Conservation (phyloP, 2,329 filamentous ascomycete genomes). For the Cercospora sojina region DNA sequence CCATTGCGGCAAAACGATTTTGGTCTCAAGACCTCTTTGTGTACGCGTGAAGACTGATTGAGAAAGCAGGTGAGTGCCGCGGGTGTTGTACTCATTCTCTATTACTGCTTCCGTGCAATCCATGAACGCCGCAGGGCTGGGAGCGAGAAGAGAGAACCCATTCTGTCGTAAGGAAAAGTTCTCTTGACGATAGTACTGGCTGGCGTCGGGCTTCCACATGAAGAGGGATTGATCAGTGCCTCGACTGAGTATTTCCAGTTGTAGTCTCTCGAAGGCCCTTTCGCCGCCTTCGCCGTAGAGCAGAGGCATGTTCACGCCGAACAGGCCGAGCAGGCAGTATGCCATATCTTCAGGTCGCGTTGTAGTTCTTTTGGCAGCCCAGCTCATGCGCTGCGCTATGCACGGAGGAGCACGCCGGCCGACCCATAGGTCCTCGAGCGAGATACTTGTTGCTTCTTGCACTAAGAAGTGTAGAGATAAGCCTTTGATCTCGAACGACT, state of each 20-base stretch:
- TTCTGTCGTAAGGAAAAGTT: neutral
- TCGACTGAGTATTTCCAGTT: constrained; percentile 17
- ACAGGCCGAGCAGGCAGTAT: constrained; percentile 50
- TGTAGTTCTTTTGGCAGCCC: constrained; percentile 20
- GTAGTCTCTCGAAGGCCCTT: constrained; percentile 19
- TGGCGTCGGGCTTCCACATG: constrained; percentile 5
- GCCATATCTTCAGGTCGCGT: constrained; percentile 44
- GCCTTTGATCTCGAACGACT: neutral
- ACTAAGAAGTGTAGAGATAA: neutral
- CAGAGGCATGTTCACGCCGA: constrained; percentile 43
- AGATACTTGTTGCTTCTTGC: neutral
- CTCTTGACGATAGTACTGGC: neutral
- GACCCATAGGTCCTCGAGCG: neutral
- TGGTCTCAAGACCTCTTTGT: neutral
- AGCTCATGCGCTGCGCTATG: constrained; percentile 26
- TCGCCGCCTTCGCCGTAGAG: constrained; percentile 21
- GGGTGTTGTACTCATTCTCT: neutral
- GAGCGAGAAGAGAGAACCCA: neutral
- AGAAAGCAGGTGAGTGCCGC: neutral
- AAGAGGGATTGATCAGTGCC: constrained; percentile 14
- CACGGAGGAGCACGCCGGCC: neutral
- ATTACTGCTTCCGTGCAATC: neutral
- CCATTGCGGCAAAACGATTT: neutral
- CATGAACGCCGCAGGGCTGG: neutral
- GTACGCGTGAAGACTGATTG: neutral